Evolutionary conservation across 108 stramenopile genomes (phyloP).

Genomic region (Pelagomonas calceolata): DNA sequence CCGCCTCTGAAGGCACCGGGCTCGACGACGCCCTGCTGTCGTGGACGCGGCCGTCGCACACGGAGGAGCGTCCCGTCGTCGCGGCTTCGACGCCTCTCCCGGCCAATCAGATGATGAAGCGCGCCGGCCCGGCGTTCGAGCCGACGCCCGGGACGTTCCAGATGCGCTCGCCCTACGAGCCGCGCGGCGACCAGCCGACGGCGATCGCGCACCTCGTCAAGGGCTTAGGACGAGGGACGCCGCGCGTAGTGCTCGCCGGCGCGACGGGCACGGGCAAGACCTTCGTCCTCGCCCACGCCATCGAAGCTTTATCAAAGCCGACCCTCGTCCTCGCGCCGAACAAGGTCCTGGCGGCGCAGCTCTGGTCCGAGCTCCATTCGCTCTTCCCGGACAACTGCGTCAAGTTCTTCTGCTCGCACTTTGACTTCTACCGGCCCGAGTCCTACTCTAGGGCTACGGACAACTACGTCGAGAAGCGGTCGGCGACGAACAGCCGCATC

Average conservation of each 20-base stretch:
- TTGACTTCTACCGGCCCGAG: conserved; percentile 63
- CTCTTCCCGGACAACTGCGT: conserved; percentile 47
- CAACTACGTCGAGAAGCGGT: conserved; percentile 58
- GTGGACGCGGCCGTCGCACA: too few relatives aligned
- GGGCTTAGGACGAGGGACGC: conserved; percentile 4
- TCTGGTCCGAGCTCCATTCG: conserved; percentile 53
- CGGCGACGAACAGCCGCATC: conserved; percentile 47
- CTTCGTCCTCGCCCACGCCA: conserved; percentile 56
- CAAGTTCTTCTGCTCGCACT: conserved; percentile 59
- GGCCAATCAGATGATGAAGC: too few relatives aligned
- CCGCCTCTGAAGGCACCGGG: too few relatives aligned
- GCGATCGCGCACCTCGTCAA: conserved; percentile 15
- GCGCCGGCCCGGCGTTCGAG: too few relatives aligned
- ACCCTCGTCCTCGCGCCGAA: conserved; percentile 66
- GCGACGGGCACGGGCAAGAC: conserved; percentile 48
- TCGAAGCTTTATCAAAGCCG: conserved; percentile 38
- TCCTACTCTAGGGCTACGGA: conserved; percentile 41
- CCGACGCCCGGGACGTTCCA: too few relatives aligned
- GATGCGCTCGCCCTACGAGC: conserved; percentile 11
- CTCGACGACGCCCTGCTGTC: too few relatives aligned
- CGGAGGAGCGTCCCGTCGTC: too few relatives aligned
- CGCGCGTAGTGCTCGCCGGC: conserved; percentile 15
- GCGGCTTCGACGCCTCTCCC: too few relatives aligned
- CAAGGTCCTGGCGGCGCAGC: conserved; percentile 66
- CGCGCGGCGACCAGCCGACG: conserved; percentile 25